Evolutionary conservation across 2,329 filamentous ascomycete genomes (phyloP).

Genomic region (Fusarium napiforme): DNA sequence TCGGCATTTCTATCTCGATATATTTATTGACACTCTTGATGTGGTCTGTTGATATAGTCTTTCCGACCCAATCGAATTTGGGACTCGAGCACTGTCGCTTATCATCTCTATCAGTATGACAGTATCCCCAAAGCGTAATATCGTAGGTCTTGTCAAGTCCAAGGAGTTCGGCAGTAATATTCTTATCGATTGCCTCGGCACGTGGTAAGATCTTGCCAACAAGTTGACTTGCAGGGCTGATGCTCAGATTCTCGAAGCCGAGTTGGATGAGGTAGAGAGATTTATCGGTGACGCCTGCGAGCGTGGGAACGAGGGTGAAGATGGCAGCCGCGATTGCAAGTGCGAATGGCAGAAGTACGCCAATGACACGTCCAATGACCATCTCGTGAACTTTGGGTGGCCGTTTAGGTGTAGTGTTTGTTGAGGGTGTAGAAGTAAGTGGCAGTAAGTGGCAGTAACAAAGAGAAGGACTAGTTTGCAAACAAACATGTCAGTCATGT

Average conservation of each 20-base stretch:
- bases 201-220: background rate
- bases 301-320: background rate
- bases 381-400: background rate
- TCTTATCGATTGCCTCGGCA: background rate
- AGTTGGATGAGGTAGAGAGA: background rate
- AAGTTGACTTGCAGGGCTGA: background rate
- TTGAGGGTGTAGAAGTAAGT: no score
- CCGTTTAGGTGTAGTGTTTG: accelerated
- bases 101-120: background rate
- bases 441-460: background rate
- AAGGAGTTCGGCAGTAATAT: background rate
- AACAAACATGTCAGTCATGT: background rate
- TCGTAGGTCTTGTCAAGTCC: background rate
- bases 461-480: background rate
- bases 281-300: background rate
- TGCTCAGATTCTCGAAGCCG: background rate
- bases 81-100: background rate
- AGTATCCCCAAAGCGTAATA: background rate
- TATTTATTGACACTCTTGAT: background rate
- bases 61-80: background rate
- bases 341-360: background rate
- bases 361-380: background rate
- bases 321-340: background rate
- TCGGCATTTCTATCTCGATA: background rate
- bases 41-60: background rate